These are phyloP conservation scores for Metschnikowia shivogae DNA, from an alignment of 805 yeast genomes.

Conservation along the genomic window DNA sequence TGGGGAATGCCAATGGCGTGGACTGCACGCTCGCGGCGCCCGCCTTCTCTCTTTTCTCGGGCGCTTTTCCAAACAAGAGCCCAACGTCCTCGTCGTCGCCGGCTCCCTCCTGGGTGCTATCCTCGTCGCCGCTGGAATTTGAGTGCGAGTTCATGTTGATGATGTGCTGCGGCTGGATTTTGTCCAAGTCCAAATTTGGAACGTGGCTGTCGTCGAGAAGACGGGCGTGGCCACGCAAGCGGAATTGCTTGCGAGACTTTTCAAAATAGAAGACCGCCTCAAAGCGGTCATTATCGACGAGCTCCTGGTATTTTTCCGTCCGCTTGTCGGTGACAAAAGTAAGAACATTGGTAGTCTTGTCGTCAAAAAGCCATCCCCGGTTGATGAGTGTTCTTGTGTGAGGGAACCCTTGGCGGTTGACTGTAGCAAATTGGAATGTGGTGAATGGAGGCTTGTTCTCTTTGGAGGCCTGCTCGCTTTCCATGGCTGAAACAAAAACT, in stretches of 20 bases:
- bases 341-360: slow-evolving; percentile 60
- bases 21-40: slow-evolving; percentile 9
- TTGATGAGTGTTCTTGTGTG: slow-evolving; percentile 64
- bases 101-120: neutral
- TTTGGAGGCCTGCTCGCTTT: slow-evolving; percentile 35
- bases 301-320: slow-evolving; percentile 57
- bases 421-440: slow-evolving; percentile 65
- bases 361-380: slow-evolving; percentile 73
- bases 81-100: slow-evolving; percentile 12
- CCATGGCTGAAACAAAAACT: slow-evolving; percentile 49
- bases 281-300: slow-evolving; percentile 48
- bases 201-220: slow-evolving; percentile 29
- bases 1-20: slow-evolving; percentile 22
- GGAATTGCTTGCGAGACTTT: slow-evolving; percentile 58
- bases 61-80: slow-evolving; percentile 9
- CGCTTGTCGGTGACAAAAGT: slow-evolving; percentile 71
- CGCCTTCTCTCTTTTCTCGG: neutral
- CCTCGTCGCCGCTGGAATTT: slow-evolving; percentile 17
- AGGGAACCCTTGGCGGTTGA: slow-evolving; percentile 53
- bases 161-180: slow-evolving; percentile 25
- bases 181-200: slow-evolving; percentile 32
- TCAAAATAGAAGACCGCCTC: slow-evolving; percentile 78
- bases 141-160: slow-evolving; percentile 17
- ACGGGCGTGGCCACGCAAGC: slow-evolving; percentile 66
- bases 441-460: slow-evolving; percentile 44